Evolutionary conservation across 208 protist genomes (phyloP), one percentile per base, ranked within the genome.

Genomic region (Crithidia thermophila): DNA sequence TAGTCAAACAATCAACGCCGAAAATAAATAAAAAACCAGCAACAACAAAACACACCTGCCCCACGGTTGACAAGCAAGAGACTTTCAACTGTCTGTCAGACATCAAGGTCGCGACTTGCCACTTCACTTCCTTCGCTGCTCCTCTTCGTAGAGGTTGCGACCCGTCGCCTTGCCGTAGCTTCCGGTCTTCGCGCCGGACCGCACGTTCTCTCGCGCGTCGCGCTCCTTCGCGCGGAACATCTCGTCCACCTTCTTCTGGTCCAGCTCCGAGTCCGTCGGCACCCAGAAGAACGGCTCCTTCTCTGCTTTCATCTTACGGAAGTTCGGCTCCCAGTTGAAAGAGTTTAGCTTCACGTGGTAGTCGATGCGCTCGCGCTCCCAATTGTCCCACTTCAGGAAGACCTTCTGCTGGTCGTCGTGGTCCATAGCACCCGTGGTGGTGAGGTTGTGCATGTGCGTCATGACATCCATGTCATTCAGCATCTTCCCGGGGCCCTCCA

Each of bases 401-500:
- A 93, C 79, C 66, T 94, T 88, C 66, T 97, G 69, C 69, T 91
- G 84, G 64, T 97, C 88, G 40, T 97, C 88, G 79, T 97, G 91
- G 46, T 97, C 89, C 85, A 97, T 94, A 39, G 80, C 85, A 7
- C 91, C 91, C 31, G 87, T 90, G 28, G 75, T 39, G 37, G 87
- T 90, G 56, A 94, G 81, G 76, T 97, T 97, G 67, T 92, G 81
- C 84, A 97, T 93, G 65, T 97, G 91, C 10, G 87, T 97, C 91
- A 97, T 94, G n/a, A 94, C 72, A 67, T 97, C 91, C 88, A 97
- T 97, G 49, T 97, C 91, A 40, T 96, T 93, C 21, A 94, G 74
- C 49, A 89, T 53, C 73, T 93, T 93, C 7, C 87, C 87, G 10
- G 87, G 81, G 3, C 91, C 91, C 64, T 93, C 86, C 11, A 95